Conservation (phyloP, 1,139 yeast genomes). For the Saccharomyces uvarum region DNA sequence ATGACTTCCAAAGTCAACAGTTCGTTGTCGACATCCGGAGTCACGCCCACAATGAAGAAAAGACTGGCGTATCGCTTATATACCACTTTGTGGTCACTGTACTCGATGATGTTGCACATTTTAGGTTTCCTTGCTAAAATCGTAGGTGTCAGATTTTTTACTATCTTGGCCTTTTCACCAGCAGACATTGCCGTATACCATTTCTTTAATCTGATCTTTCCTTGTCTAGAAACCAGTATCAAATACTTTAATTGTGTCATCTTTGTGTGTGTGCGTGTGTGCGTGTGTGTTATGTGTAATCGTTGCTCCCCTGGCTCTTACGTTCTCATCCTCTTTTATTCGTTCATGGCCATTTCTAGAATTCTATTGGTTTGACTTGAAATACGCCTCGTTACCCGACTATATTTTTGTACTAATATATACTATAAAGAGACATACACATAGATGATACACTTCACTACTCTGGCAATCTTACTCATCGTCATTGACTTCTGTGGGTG, state of each 20-base stretch:
- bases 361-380: neutral
- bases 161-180: slow-evolving; percentile 76
- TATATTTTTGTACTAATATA: neutral
- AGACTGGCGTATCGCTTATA: slow-evolving; percentile 90
- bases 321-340: neutral
- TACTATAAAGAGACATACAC: neutral
- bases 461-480: slow-evolving; percentile 4
- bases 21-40: slow-evolving; percentile 60
- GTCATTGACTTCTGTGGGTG: slow-evolving; percentile 33
- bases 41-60: slow-evolving; percentile 82
- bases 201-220: slow-evolving; percentile 84
- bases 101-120: slow-evolving; percentile 94
- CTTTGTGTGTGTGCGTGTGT: neutral
- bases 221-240: slow-evolving; percentile 83
- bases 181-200: slow-evolving; percentile 83
- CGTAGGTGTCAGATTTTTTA: slow-evolving; percentile 77
- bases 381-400: neutral
- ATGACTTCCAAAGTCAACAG: slow-evolving; percentile 75
- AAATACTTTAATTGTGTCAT: slow-evolving; percentile 71
- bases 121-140: slow-evolving; percentile 80
- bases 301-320: neutral
- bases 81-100: slow-evolving; percentile 78
- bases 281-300: neutral
- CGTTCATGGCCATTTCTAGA: neutral
- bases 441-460: neutral